A percentile compares a stretch with the other conserved stretches of the same genome.
Conservation (phyloP, 1,284 basidiomycete species). For the Entoloma clypeatum region DNA sequence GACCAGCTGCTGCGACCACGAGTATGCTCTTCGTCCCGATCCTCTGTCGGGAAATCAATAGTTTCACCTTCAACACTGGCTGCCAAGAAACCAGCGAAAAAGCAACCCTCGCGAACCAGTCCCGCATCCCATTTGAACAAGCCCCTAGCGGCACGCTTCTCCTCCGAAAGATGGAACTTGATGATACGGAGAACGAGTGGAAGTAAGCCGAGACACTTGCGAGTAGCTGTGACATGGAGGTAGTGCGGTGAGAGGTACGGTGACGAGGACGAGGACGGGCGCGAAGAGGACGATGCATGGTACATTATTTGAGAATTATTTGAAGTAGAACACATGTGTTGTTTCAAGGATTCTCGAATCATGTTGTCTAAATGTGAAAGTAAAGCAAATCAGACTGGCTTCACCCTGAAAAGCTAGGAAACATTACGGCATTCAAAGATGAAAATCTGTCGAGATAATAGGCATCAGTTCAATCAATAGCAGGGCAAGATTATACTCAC, state of each 20-base stretch:
- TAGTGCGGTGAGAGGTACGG: constrained; percentile 41
- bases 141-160: constrained; percentile 19
- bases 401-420: constrained; percentile 2
- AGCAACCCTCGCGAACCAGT: constrained; percentile 75
- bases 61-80: constrained; percentile 50
- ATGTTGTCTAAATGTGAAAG: constrained; percentile 48
- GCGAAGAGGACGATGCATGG: constrained; percentile 31
- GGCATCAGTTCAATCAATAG: constrained; percentile 16
- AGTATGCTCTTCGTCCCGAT: constrained; percentile 43
- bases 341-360: constrained; percentile 61
- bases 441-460: constrained; percentile 50
- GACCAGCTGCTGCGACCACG: constrained; percentile 32
- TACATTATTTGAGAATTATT: constrained; percentile 29
- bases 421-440: constrained; percentile 71
- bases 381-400: constrained; percentile 8
- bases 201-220: constrained; percentile 47
- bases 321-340: constrained; percentile 35
- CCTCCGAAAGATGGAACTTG: constrained; percentile 50
- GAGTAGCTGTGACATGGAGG: constrained; percentile 42
- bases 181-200: constrained; percentile 61
- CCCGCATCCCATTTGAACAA: constrained; percentile 83
- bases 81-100: constrained; percentile 72
- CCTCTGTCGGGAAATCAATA: constrained; percentile 38
- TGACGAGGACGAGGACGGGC: constrained; percentile 47
- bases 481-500: constrained; percentile 34